Percentiles rank a stretch among this genome's conserved stretches.
These are phyloP conservation scores for Russula virescens DNA, from an alignment of 768 basidiomycete species.

Conservation along the genomic window DNA sequence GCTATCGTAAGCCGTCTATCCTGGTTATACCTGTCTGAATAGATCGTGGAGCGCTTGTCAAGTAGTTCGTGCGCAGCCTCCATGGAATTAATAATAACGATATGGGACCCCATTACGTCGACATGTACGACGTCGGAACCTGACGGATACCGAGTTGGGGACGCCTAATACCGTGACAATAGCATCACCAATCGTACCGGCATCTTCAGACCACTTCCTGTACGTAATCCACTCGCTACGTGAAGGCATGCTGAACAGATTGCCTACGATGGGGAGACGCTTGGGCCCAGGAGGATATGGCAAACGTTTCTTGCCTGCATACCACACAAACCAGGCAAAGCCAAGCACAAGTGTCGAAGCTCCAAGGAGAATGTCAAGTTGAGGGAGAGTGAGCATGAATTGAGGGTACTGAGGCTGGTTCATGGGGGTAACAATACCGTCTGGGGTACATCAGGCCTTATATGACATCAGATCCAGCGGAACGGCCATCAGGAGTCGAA, in stretches of 20 bases:
- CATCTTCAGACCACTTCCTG: slow-evolving; percentile 17
- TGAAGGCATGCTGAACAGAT: slow-evolving; percentile 22
- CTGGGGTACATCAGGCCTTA: no score
- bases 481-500: no score
- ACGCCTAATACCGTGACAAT: no score
- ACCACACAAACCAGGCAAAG: background rate
- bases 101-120: slow-evolving; percentile 21
- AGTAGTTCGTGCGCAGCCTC: slow-evolving; percentile 27
- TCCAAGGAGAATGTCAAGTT: background rate
- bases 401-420: no score
- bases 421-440: no score
- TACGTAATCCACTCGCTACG: slow-evolving; percentile 22
- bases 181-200: slow-evolving; percentile 14
- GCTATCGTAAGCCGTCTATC: background rate
- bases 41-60: slow-evolving; percentile 26
- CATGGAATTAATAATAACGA: slow-evolving; percentile 26
- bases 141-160: background rate
- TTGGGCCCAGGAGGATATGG: slow-evolving; percentile 19
- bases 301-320: background rate
- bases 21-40: slow-evolving; percentile 14
- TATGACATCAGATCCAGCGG: no score
- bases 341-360: background rate
- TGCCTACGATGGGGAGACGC: slow-evolving; percentile 24
- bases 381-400: background rate
- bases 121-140: slow-evolving; percentile 25